These are phyloP conservation scores for Fraxinus dipetala DNA, from an alignment of 305 asterid species.

Conservation along the genomic window DNA sequence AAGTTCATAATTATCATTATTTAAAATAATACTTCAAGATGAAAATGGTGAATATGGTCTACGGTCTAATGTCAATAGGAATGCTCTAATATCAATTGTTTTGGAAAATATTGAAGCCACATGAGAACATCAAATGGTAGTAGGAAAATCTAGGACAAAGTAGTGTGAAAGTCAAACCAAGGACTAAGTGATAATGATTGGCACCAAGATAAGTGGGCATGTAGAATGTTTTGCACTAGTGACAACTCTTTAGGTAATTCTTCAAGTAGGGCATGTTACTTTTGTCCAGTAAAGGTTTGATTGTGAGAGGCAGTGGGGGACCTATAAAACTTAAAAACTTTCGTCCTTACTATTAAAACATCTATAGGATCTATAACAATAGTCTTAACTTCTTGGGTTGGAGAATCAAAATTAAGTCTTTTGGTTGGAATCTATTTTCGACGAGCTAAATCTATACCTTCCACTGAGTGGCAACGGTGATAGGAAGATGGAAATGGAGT, in stretches of 20 bases:
- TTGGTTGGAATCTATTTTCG: not conserved
- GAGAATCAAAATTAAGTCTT: not conserved
- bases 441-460: not conserved
- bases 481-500: not conserved
- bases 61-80: not conserved
- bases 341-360: not conserved
- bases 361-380: not conserved
- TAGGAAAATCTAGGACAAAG: not conserved
- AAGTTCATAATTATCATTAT: not conserved
- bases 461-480: not conserved
- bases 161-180: not conserved
- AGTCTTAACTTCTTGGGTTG: not conserved
- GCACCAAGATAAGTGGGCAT: not conserved
- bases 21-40: not conserved
- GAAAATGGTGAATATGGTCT: not conserved
- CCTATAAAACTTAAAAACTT: not conserved
- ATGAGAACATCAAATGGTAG: not conserved
- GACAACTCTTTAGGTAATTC: not conserved
- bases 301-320: not conserved
- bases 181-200: not conserved
- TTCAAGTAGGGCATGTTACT: not conserved
- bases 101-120: not conserved
- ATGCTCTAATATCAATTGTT: not conserved
- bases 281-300: not conserved
- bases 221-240: not conserved